Evolutionary conservation across 1,284 basidiomycete species (phyloP).

Genomic region (Ustilago vetiveriae): DNA sequence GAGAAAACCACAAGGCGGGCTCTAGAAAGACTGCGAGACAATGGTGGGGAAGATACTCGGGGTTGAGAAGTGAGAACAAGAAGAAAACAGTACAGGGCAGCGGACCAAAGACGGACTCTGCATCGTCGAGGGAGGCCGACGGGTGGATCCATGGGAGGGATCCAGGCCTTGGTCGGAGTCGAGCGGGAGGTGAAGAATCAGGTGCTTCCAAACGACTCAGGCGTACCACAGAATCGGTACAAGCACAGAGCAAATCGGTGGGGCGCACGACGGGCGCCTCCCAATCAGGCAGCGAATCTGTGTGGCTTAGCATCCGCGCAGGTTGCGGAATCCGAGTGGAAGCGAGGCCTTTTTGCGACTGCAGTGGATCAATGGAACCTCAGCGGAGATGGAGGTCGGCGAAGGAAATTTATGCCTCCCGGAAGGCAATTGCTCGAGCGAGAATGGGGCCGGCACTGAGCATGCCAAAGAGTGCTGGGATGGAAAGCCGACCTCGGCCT

Average conservation of each 20-base stretch:
- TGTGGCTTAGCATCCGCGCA: conserved; percentile 5
- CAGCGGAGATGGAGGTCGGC: no score
- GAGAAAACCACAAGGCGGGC: not conserved
- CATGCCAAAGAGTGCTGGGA: no score
- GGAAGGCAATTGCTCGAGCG: no score
- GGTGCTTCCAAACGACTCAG: conserved; percentile 3
- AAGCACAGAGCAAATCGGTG: not conserved
- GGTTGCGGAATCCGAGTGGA: not conserved
- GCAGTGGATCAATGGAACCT: no score
- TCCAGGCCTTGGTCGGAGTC: conserved; percentile 21
- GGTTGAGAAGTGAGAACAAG: no score
- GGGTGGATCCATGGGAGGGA: not conserved
- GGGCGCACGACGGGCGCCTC: not conserved
- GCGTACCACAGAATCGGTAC: conserved; percentile 28
- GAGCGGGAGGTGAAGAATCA: conserved; percentile 12
- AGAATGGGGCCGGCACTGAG: no score
- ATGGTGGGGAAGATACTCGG: not conserved
- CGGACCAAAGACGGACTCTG: not conserved
- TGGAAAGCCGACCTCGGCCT: no score
- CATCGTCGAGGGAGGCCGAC: not conserved
- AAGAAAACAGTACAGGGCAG: not conserved
- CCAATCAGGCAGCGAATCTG: not conserved
- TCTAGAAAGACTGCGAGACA: not conserved
- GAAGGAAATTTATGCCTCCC: no score
- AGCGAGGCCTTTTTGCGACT: not conserved